Evolutionary conservation across 441 rosid species (phyloP).

Genomic region (Manihot esculenta): DNA sequence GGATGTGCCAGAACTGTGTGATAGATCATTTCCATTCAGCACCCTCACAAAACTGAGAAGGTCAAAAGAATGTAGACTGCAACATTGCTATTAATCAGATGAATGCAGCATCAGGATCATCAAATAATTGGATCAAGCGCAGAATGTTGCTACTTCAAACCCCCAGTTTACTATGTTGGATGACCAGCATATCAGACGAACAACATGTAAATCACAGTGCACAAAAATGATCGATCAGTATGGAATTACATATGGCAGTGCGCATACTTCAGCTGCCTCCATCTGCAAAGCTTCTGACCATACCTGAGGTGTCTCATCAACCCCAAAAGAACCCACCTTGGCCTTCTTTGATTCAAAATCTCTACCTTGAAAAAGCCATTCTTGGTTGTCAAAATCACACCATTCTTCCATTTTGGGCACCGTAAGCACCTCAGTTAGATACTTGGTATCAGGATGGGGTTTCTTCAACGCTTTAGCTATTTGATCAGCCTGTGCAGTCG

Average conservation of each 20-base stretch:
- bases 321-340: slow-evolving; percentile 31
- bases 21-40: slow-evolving; percentile 8
- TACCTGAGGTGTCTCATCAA: slow-evolving; percentile 35
- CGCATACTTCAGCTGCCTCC: slow-evolving; percentile 45
- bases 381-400: slow-evolving; percentile 38
- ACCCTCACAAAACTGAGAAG: slow-evolving; percentile 1
- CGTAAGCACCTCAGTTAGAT: slow-evolving; percentile 43
- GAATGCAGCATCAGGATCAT: slow-evolving; percentile 19
- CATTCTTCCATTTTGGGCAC: slow-evolving; percentile 43
- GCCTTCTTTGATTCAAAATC: slow-evolving; percentile 33
- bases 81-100: slow-evolving; percentile 8
- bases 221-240: slow-evolving; percentile 30
- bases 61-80: slow-evolving; percentile 16
- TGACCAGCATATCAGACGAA: background rate
- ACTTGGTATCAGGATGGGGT: slow-evolving; percentile 56
- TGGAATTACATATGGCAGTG: slow-evolving; percentile 61
- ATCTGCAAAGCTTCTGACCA: slow-evolving; percentile 53
- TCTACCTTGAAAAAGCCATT: slow-evolving; percentile 44
- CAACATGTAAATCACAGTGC: slow-evolving; percentile 14
- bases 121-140: slow-evolving; percentile 12
- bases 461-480: slow-evolving; percentile 30
- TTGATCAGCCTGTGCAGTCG: slow-evolving; percentile 30
- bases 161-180: background rate
- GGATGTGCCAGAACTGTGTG: background rate
- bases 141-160: slow-evolving; percentile 20